Evolutionary conservation across 129 eudicot genomes (phyloP).

Genomic region (Erigeron canadensis): DNA sequence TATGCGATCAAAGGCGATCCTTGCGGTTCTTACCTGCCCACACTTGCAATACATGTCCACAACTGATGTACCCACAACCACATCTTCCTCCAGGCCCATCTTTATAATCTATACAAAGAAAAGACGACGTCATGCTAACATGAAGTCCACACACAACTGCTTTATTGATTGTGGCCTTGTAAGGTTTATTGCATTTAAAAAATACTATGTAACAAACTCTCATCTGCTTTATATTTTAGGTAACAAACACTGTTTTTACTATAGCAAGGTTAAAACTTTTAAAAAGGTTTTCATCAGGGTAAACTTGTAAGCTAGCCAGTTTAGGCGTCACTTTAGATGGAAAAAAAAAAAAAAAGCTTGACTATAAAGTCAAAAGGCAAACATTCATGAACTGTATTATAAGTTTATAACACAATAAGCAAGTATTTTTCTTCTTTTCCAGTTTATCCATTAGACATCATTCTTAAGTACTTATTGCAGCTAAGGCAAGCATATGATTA

Average conservation of each 20-base stretch:
- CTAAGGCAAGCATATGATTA: background rate
- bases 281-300: background rate
- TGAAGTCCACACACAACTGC: background rate
- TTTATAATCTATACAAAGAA: slow-evolving; percentile 33
- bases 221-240: background rate
- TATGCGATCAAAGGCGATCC: slow-evolving; percentile 42
- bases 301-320: background rate
- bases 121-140: slow-evolving; percentile 12
- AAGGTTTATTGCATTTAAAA: background rate
- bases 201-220: background rate
- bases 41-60: slow-evolving; percentile 61
- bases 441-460: too few relatives aligned
- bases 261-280: background rate
- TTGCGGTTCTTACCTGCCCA: slow-evolving; percentile 48
- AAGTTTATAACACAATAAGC: too few relatives aligned
- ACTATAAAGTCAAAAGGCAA: too few relatives aligned
- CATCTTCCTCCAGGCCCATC: slow-evolving; percentile 51
- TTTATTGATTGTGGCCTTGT: background rate
- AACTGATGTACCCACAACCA: slow-evolving; percentile 49
- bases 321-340: too few relatives aligned
- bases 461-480: background rate
- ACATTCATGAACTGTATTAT: too few relatives aligned
- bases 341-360: too few relatives aligned
- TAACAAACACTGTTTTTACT: background rate
- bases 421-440: too few relatives aligned